Base-by-base conservation (phyloP, 2,329 filamentous ascomycete genomes). In the Diaporthe capsici region DNA sequence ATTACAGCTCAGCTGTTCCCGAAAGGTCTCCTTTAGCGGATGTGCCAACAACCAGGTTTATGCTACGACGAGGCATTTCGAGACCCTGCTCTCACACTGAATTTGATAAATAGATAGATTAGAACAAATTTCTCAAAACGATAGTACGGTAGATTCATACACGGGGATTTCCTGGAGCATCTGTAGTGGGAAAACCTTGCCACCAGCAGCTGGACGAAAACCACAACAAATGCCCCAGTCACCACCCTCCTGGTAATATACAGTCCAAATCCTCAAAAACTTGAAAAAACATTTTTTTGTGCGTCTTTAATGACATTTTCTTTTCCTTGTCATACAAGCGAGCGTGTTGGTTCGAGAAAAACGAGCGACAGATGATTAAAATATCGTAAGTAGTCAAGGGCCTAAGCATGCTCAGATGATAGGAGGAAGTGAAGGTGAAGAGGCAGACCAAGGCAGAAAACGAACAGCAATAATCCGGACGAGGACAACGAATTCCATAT, bases 141-240 rank as follows among this genome's bases (percentile, higher is more conserved):
- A 17, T 0, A 31, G 3, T 55, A 31, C 12, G 25, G 4, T 28
- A 28, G n/a, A 57, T 57, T 3, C 37, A 13, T 34, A 22, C 20
- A 12, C 31, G 22, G 17, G 17, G 31, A 12, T 22, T 12, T 58
- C 9, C 31, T 12, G 31, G 17, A 58, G 20, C 55, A 9, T 31
- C 55, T 58, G 55, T 5, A 37, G 55, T 58, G 55, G 55, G 55
- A 37, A 58, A 58, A 58, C 31, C 31, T 58, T 58, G 55, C 55
- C 55, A 58, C 17, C 31, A 58, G 31, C 28, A 37, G 28, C 55
- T 58, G 31, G 55, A 58, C 31, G 28, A 58, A 58, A 58, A 58
- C 55, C 55, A 58, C 55, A 58, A 22, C 55, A 22, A 31, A 37
- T 20, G 55, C 55, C 28, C 55, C 15, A 58, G 55, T 37, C 17